Evolutionary conservation across 495 filamentous ascomycete species (phyloP).

Genomic region (Evansstolkia leycettana): DNA sequence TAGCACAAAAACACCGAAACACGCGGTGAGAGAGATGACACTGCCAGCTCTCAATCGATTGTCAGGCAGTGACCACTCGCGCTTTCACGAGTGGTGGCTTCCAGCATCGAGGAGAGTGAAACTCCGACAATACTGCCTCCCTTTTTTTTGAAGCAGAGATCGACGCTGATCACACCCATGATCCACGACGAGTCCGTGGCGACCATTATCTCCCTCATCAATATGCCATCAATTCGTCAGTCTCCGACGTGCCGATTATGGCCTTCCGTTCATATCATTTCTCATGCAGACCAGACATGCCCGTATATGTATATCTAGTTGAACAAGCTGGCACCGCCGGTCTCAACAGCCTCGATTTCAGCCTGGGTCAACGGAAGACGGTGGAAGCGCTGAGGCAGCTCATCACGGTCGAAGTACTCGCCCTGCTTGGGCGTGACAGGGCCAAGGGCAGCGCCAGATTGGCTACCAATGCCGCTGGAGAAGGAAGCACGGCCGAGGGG

Average conservation of each 20-base stretch:
- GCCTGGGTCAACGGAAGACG: conserved; percentile 55
- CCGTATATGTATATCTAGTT: conserved; percentile 20
- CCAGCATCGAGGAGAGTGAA: too few species aligned
- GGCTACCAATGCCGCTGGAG: conserved; percentile 47
- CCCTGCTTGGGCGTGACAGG: conserved; percentile 58
- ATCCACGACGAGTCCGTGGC: background rate
- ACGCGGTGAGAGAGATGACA: too few species aligned
- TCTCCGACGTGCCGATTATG: background rate
- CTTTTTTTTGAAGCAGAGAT: too few species aligned
- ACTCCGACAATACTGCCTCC: too few species aligned
- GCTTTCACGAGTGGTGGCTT: too few species aligned
- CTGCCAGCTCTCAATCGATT: too few species aligned
- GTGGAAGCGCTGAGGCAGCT: conserved; percentile 75
- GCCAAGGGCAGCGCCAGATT: conserved; percentile 55
- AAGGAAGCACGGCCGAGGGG: conserved; percentile 47
- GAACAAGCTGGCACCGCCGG: conserved; percentile 67
- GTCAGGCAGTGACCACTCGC: too few species aligned
- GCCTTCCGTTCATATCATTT: background rate
- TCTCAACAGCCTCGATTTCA: conserved; percentile 94
- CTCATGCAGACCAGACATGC: background rate
- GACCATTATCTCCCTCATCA: background rate
- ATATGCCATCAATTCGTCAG: background rate
- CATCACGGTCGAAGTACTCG: conserved; percentile 74
- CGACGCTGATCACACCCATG: background rate
- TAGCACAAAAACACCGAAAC: too few species aligned